Evolutionary conservation across 2,329 filamentous ascomycete species (phyloP), one percentile per base, ranked within the genome.

Genomic region (Bipolaris victoriae): DNA sequence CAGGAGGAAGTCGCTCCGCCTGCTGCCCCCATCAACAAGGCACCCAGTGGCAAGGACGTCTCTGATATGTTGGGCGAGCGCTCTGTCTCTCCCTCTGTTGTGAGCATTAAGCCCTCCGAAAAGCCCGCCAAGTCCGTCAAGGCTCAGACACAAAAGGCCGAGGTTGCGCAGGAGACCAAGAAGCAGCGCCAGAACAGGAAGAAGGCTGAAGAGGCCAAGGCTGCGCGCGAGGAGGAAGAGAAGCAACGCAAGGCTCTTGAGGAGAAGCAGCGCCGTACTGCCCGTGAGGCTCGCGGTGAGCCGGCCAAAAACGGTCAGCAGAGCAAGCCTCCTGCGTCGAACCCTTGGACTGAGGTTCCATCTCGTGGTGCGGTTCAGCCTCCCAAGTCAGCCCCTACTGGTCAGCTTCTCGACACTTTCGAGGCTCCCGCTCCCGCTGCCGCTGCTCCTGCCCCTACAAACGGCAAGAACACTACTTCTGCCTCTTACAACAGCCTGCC

Each of bases 121-220:
- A 86, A 83, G 79, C 79, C 80, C 18, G 76, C 77, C 33, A 87
- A 87, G 76, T 77, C 83, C 33, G 76, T 84, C 72, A 85, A 88
- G 78, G 81, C 85, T 61, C 88, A 88, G 77, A 79, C 83, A 50
- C 86, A 88, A 79, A 80, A 83, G 39, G 82, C 78, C 55, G 73
- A 76, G 50, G 60, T 64, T 20, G 59, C 85, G 47, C 85, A 84
- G 16, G 90, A 97, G 82, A 90, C 89, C 18, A 97, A 97, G 89
- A 97, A 97, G 83, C 91, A 96, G 81, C 88, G 92, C 58, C 93
- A 97, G 81, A 95, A 97, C 80, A 86, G 89, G 66, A 87, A 90
- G 81, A 97, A 97, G 86, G 88, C 86, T 36, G 92, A 97, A 78
- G 89, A 87, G 56, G 87, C 88, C 70, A 95, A 91, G 82, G 81